phyloP scores from a whole-genome alignment of 257 asterid species.

The Nicotiana noctiflora region DNA sequence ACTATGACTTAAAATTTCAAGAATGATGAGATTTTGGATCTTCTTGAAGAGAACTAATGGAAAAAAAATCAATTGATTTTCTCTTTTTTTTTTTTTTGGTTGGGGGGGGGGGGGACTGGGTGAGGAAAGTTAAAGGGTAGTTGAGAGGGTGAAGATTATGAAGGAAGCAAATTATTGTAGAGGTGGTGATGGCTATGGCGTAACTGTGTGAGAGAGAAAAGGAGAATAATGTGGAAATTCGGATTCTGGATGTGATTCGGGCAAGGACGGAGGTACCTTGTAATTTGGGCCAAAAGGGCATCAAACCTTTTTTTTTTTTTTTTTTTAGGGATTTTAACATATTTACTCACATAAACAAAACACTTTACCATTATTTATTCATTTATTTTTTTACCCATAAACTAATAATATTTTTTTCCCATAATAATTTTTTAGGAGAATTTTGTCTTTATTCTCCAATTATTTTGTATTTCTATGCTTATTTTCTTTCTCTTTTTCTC shows the following conservation, averaged over 20 bases:
- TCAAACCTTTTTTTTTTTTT: no score
- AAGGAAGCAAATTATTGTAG: background rate
- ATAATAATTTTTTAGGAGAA: no score
- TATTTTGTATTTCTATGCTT: no score
- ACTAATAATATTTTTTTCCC: no score
- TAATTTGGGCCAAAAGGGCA: background rate
- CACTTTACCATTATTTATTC: no score
- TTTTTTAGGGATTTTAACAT: no score
- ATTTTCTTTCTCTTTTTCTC: no score
- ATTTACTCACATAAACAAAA: no score
- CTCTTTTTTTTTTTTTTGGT: background rate
- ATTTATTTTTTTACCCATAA: no score
- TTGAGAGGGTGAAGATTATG: slow-evolving; percentile 2
- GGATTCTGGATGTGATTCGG: background rate
- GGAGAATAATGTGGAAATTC: background rate
- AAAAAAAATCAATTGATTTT: background rate
- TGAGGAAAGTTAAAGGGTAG: background rate
- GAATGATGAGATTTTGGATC: background rate
- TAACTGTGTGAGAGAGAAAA: background rate
- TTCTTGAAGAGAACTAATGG: background rate
- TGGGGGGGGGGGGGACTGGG: background rate
- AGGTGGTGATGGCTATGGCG: background rate
- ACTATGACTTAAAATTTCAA: background rate
- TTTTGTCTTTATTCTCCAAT: no score
- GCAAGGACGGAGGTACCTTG: background rate